Evolutionary conservation across 805 yeast species (phyloP).

Genomic region (Saccharomycopsis sp.): DNA sequence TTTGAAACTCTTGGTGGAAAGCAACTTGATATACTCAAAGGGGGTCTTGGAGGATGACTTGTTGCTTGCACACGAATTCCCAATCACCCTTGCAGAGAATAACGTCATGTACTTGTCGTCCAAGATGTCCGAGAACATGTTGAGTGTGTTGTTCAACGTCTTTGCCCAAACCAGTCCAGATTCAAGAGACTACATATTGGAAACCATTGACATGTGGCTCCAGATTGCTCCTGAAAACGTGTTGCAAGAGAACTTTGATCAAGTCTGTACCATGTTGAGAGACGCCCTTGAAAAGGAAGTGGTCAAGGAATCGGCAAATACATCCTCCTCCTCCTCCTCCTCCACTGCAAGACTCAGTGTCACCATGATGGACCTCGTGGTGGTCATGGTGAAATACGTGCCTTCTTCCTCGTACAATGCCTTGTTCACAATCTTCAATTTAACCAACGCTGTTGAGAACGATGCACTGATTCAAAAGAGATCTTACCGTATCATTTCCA

Average conservation of each 20-base stretch:
- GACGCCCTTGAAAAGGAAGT: conserved; percentile 49
- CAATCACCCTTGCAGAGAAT: conserved; percentile 43
- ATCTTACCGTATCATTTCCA: conserved; percentile 70
- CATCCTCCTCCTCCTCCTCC: conserved; percentile 23
- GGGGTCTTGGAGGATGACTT: conserved; percentile 53
- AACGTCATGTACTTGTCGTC: conserved; percentile 56
- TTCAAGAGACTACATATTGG: conserved; percentile 74
- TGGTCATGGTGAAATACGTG: conserved; percentile 77
- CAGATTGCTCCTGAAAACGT: conserved; percentile 61
- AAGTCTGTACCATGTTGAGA: conserved; percentile 72
- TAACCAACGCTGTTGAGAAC: conserved; percentile 47
- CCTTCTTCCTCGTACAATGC: conserved; percentile 65
- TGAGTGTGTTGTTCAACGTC: conserved; percentile 85
- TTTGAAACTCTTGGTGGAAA: conserved; percentile 66
- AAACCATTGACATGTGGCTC: conserved; percentile 75
- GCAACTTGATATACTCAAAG: conserved; percentile 53
- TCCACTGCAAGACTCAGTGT: conserved; percentile 50
- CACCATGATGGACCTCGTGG: conserved; percentile 87
- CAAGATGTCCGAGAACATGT: conserved; percentile 57
- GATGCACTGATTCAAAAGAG: conserved; percentile 79
- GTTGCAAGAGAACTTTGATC: conserved; percentile 67
- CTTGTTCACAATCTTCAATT: conserved; percentile 66
- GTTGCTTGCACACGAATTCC: conserved; percentile 51
- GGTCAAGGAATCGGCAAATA: conserved; percentile 27
- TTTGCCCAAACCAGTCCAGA: conserved; percentile 84